Percentiles rank a stretch among this genome's conserved stretches.
Conservation (phyloP, 768 basidiomycete genomes). For the Russula abietina region DNA sequence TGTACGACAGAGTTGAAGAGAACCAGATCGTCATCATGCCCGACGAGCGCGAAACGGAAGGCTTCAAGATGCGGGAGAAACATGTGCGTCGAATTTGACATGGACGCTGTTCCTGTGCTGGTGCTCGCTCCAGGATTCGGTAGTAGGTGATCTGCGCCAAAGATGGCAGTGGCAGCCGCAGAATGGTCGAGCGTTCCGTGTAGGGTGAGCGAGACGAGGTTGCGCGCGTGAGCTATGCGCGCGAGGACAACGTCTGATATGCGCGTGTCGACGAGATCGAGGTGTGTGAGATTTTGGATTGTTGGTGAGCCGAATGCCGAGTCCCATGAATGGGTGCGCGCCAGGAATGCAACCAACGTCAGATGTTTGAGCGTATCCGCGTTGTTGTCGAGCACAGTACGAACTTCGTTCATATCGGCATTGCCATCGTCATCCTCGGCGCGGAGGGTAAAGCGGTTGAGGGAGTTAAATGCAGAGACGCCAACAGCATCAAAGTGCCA, state of each 20-base stretch:
- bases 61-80: slow-evolving; percentile 57
- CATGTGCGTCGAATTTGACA: slow-evolving; percentile 36
- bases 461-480: slow-evolving; percentile 53
- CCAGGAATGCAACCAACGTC: slow-evolving; percentile 63
- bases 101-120: background rate
- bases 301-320: slow-evolving; percentile 55
- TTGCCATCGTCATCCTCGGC: slow-evolving; percentile 68
- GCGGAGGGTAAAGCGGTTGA: slow-evolving; percentile 60
- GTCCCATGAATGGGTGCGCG: slow-evolving; percentile 62
- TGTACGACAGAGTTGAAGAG: slow-evolving; percentile 51
- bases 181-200: slow-evolving; percentile 63
- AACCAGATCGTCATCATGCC: slow-evolving; percentile 49
- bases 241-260: slow-evolving; percentile 58
- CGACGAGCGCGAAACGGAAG: slow-evolving; percentile 59
- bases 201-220: slow-evolving; percentile 54
- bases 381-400: slow-evolving; percentile 57
- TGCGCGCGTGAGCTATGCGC: slow-evolving; percentile 57
- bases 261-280: slow-evolving; percentile 65
- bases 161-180: slow-evolving; percentile 50
- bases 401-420: slow-evolving; percentile 64
- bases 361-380: slow-evolving; percentile 52
- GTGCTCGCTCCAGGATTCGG: slow-evolving; percentile 32
- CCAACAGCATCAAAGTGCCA: slow-evolving; percentile 73
- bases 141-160: slow-evolving; percentile 55
- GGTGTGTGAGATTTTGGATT: slow-evolving; percentile 60